These are phyloP conservation scores for Botrytis cinerea DNA, from an alignment of 2,329 filamentous ascomycete genomes.

Conservation along the genomic window DNA sequence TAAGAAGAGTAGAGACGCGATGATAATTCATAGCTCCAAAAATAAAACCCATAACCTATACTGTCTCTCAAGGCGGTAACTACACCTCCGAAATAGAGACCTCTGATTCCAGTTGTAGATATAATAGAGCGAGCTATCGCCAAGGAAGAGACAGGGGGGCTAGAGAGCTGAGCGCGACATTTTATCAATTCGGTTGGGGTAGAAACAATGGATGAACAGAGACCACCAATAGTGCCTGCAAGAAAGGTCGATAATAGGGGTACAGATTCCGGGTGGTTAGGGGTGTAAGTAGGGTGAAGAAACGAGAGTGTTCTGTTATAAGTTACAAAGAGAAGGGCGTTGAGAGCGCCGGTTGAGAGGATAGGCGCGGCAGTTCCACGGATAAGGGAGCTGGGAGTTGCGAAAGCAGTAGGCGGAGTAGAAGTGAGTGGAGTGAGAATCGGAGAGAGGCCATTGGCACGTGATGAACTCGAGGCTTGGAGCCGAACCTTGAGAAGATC, in stretches of 20 bases:
- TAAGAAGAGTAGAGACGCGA: slow-evolving; percentile 49
- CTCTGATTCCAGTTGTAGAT: slow-evolving; percentile 59
- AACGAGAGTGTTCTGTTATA: slow-evolving; percentile 81
- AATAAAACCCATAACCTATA: slow-evolving; percentile 96
- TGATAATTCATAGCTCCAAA: slow-evolving; percentile 84
- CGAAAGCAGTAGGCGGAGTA: slow-evolving; percentile 41
- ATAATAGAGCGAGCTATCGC: slow-evolving; percentile 63
- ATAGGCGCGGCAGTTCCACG: slow-evolving; percentile 81
- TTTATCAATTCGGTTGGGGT: slow-evolving; percentile 91
- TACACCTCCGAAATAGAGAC: slow-evolving; percentile 77
- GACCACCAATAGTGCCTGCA: slow-evolving; percentile 77
- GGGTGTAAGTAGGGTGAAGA: slow-evolving; percentile 49
- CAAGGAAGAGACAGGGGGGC: slow-evolving; percentile 47
- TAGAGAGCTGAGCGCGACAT: slow-evolving; percentile 75
- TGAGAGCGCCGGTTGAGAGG: slow-evolving; percentile 85
- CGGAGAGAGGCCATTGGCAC: slow-evolving; percentile 16
- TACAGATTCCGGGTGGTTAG: slow-evolving; percentile 33
- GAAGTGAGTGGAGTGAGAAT: slow-evolving; percentile 25
- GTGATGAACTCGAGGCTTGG: slow-evolving; percentile 58
- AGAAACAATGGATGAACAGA: slow-evolving; percentile 83
- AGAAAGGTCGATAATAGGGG: slow-evolving; percentile 69
- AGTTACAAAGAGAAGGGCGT: slow-evolving; percentile 84
- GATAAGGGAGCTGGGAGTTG: slow-evolving; percentile 47
- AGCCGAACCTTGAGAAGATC: slow-evolving; percentile 78
- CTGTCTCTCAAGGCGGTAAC: slow-evolving; percentile 83